Evolutionary conservation across 1,284 basidiomycete species (phyloP).

Genomic region (Ganoderma multipileum): DNA sequence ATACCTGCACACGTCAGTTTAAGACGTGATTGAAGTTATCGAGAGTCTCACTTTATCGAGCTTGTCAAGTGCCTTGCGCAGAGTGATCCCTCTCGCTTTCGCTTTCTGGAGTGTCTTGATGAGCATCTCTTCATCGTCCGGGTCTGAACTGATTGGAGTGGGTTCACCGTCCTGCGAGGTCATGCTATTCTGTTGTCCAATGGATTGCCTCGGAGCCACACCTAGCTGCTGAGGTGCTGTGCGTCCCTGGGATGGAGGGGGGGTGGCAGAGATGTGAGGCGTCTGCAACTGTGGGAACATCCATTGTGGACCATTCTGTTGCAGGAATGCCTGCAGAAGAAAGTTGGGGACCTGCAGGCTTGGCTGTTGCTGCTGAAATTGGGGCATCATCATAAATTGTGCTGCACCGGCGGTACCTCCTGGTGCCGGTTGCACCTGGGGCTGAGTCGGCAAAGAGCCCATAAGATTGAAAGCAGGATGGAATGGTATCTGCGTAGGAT

Average conservation of each 20-base stretch:
- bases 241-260: background rate
- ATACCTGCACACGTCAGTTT: background rate
- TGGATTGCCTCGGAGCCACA: background rate
- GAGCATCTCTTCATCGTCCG: constrained; percentile 1
- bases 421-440: background rate
- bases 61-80: background rate
- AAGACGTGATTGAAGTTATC: too few relatives aligned
- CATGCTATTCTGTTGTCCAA: background rate
- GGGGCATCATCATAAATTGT: background rate
- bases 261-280: background rate
- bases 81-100: background rate
- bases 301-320: background rate
- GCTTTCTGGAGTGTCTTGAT: background rate
- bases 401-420: background rate
- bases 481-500: background rate
- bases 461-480: background rate
- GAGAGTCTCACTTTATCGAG: background rate
- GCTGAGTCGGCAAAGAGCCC: background rate
- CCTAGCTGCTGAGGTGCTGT: background rate
- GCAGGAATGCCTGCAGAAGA: background rate
- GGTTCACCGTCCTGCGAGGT: background rate
- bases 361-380: background rate
- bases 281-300: background rate
- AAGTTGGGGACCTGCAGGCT: background rate
- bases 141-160: background rate